These are phyloP conservation scores for Trichopus zeylanicus DNA, from an alignment of 116 monocot genomes.

Conservation along the genomic window DNA sequence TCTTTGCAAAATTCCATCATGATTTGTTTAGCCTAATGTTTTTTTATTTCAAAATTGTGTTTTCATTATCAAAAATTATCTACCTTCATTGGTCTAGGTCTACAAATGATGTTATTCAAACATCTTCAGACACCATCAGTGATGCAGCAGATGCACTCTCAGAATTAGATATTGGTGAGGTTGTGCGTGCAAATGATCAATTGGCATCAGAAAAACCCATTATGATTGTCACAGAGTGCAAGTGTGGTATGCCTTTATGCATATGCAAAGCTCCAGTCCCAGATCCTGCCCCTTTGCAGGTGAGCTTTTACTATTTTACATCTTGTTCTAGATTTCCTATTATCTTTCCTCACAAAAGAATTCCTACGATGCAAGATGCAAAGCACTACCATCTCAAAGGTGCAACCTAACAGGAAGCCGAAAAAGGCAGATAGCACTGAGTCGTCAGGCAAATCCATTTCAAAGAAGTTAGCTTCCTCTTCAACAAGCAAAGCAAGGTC, in stretches of 20 bases:
- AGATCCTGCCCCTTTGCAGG: conserved; percentile 49
- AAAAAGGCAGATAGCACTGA: conserved; percentile 37
- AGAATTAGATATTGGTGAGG: conserved; percentile 34
- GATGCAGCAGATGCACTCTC: conserved; percentile 45
- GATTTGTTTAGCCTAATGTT: no score
- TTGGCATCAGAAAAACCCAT: conserved; percentile 14
- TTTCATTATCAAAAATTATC: not conserved
- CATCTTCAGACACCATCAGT: conserved; percentile 19
- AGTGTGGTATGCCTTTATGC: conserved; percentile 97
- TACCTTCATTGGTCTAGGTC: conserved; percentile 27
- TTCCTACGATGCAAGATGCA: conserved; percentile 21
- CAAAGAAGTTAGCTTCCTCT: conserved; percentile 47
- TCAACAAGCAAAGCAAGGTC: conserved; percentile 67
- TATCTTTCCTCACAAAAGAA: not conserved
- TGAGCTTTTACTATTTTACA: conserved; percentile 8
- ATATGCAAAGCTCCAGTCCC: conserved; percentile 68
- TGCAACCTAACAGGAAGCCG: conserved; percentile 48
- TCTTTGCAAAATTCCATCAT: no score
- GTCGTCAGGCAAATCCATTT: conserved; percentile 20
- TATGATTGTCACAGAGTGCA: conserved; percentile 41
- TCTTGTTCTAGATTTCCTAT: not conserved
- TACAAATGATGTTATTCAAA: conserved; percentile 16
- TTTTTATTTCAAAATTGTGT: not conserved
- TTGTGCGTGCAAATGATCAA: conserved; percentile 15
- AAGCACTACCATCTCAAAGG: conserved; percentile 17